These are phyloP conservation scores for Metschnikowia gelsemii DNA, from an alignment of 805 yeast genomes.

Conservation along the genomic window DNA sequence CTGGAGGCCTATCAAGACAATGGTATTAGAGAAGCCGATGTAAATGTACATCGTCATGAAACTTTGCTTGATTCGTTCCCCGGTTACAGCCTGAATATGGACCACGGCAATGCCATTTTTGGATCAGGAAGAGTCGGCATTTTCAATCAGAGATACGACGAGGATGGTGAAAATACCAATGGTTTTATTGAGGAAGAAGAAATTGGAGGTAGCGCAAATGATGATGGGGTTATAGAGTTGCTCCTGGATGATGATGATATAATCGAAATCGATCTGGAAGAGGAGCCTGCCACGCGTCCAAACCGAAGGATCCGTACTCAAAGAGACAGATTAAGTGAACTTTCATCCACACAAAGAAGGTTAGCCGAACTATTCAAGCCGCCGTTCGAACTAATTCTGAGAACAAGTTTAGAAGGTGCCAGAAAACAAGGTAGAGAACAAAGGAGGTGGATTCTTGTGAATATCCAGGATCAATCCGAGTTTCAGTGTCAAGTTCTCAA, in stretches of 20 bases:
- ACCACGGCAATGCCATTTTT: conserved; percentile 44
- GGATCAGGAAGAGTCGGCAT: conserved; percentile 51
- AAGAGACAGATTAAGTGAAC: conserved; percentile 27
- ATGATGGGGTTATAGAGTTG: conserved; percentile 21
- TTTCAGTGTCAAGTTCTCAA: conserved; percentile 88
- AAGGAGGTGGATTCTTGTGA: conserved; percentile 80
- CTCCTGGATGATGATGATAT: conserved; percentile 38
- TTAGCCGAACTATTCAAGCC: conserved; percentile 86
- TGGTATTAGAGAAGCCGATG: conserved; percentile 55
- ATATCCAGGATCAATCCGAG: conserved; percentile 82
- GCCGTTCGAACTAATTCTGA: conserved; percentile 85
- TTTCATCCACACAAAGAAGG: conserved; percentile 57
- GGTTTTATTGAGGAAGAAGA: conserved; percentile 25
- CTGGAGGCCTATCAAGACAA: conserved; percentile 53
- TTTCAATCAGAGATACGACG: conserved; percentile 57
- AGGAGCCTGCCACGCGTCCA: conserved; percentile 22
- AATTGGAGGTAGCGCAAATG: conserved; percentile 21
- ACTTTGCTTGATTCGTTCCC: conserved; percentile 56
- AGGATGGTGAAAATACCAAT: conserved; percentile 32
- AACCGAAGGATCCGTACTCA: conserved; percentile 14
- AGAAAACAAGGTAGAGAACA: conserved; percentile 59
- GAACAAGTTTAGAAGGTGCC: conserved; percentile 69
- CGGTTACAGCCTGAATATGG: conserved; percentile 11
- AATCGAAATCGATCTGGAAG: conserved; percentile 32
- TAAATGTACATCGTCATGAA: conserved; percentile 77